These are phyloP conservation scores for Ganoderma boninense DNA, from an alignment of 1,284 basidiomycete species.

Conservation along the genomic window DNA sequence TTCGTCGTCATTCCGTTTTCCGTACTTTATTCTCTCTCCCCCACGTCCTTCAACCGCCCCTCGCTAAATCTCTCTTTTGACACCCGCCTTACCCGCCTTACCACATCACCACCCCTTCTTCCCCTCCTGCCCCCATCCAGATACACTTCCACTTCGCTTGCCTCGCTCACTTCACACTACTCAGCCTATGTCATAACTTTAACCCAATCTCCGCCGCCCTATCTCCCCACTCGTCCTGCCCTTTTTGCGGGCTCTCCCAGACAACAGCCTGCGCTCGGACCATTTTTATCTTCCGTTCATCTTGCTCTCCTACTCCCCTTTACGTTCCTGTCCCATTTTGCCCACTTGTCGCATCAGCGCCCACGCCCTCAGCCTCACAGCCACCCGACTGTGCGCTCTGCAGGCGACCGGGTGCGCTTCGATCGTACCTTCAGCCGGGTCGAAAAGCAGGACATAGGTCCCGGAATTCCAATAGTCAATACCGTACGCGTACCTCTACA, in stretches of 20 bases:
- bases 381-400: neutral
- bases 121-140: neutral
- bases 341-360: neutral
- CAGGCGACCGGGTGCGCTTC: neutral
- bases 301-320: neutral
- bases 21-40: neutral
- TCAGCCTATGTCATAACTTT: neutral
- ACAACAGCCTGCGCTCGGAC: neutral
- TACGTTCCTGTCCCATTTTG: neutral
- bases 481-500: neutral
- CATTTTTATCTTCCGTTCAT: neutral
- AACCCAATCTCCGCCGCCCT: conserved; percentile 4
- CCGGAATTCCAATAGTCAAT: neutral
- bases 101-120: conserved; percentile 12
- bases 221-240: conserved; percentile 7
- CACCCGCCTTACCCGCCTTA: neutral
- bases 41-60: neutral
- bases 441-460: neutral
- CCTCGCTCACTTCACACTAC: neutral
- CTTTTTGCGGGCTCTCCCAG: no score
- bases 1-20: neutral
- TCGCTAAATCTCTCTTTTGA: neutral
- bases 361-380: neutral
- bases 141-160: neutral
- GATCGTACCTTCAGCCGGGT: neutral